Evolutionary conservation across 2,329 filamentous ascomycete genomes (phyloP), one percentile per base, ranked within the genome.

Genomic region (Diaporthe destruens): DNA sequence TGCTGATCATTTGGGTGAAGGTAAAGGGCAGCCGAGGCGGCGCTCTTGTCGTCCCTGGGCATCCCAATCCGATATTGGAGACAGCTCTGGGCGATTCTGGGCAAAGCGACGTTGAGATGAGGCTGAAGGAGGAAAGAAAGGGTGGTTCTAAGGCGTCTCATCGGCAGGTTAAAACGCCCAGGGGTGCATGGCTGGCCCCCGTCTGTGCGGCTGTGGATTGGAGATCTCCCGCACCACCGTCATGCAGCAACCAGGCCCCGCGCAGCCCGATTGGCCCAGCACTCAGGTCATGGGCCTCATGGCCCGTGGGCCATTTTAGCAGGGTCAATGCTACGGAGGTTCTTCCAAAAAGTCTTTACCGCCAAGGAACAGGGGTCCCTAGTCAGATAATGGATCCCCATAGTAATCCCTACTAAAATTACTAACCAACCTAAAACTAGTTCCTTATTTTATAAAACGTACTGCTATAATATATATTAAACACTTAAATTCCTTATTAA

Each of bases 211-310:
- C 32, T 20, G 67, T 32, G 36, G 54, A 61, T 61, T n/a, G 53
- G 42, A 42, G 42, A 16, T n/a, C 39, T 56, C 32, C 54, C 12
- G 29, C 54, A 51, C 68, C 3, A 36, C 23, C 25, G 34, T 63
- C 55, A 42, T 53, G 32, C 44, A 51, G 29, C 11, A 65, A 9
- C 29, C 44, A 49, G 12, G 25, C 25, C 25, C 1, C 44, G 61
- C 23, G 20, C 61, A 65, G 61, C 61, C 61, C 68, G 68, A 71
- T 71, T 71, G 68, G 68, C 53, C 49, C 44, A 61, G 25, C 68
- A 71, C 23, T 54, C 25, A 2, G 16, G 18, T 39, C n/a, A 29
- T 20, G n/a, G 39, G 32, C 51, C 51, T n/a, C n/a, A n/a, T n/a
- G n/a, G n/a, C n/a, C n/a, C n/a, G n/a, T n/a, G n/a, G n/a, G n/a